These are phyloP conservation scores for Magnusiomyces ingens DNA, from an alignment of 1,139 yeast genomes.

Conservation along the genomic window DNA sequence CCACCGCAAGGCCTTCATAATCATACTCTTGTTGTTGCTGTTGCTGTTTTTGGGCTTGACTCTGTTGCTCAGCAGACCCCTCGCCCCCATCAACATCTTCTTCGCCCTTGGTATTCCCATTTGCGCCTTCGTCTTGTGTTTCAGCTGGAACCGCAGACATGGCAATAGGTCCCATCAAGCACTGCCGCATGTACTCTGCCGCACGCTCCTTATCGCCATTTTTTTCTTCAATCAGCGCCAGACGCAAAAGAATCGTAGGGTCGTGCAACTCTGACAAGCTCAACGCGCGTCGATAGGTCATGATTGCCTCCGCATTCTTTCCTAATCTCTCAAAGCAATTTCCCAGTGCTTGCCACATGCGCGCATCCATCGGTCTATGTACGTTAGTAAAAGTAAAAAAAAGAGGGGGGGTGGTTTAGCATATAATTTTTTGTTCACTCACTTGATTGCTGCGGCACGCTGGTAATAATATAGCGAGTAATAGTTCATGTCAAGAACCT, in stretches of 20 bases:
- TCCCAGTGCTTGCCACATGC: slow-evolving; percentile 97
- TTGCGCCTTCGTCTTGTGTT: no score
- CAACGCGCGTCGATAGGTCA: slow-evolving; percentile 46
- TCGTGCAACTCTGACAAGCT: slow-evolving; percentile 41
- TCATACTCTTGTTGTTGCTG: not conserved
- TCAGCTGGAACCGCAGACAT: no score
- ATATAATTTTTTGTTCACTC: slow-evolving; percentile 6
- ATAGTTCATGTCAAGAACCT: slow-evolving; percentile 89
- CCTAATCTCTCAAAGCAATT: slow-evolving; percentile 80
- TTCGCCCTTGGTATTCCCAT: slow-evolving; percentile 37
- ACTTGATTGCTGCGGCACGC: slow-evolving; percentile 74
- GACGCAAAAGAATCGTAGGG: slow-evolving; percentile 50
- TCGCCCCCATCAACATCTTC: slow-evolving; percentile 45
- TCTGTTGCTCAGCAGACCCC: slow-evolving; percentile 16
- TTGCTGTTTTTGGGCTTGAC: no score
- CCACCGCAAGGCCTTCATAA: slow-evolving; percentile 33
- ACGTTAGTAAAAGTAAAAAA: slow-evolving; percentile 15
- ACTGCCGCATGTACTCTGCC: slow-evolving; percentile 59
- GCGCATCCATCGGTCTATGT: slow-evolving; percentile 60
- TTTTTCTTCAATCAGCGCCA: slow-evolving; percentile 64
- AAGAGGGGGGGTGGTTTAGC: no score
- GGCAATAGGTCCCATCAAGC: slow-evolving; percentile 35
- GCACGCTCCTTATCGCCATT: slow-evolving; percentile 49
- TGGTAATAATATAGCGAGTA: slow-evolving; percentile 91
- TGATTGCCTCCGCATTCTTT: slow-evolving; percentile 58